Evolutionary conservation across 768 basidiomycete genomes (phyloP), one percentile per base, ranked within the genome.

Genomic region (Agaricus blazei): DNA sequence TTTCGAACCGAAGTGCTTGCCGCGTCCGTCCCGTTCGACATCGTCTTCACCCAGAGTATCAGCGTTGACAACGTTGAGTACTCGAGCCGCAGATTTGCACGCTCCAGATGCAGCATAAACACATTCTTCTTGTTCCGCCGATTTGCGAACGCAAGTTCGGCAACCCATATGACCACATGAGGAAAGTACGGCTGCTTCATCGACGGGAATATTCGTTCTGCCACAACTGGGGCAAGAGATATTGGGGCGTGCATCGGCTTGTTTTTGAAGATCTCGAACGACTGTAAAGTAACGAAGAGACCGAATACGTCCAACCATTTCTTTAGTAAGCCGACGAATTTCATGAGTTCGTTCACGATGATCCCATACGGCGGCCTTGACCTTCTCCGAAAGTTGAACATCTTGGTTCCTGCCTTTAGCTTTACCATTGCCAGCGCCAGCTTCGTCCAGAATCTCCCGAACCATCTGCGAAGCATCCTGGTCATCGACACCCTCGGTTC

Each of bases 101-200:
- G 77, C 76, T 9, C 83, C 85, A 3, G 80, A 78, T 4, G 75
- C 76, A 24, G 83, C 82, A 61, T 88, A 85, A 27, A 94, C 84
- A 62, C 93, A 97, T 63, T 88, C 85, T 65, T 93, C 90, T 48
- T 76, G 79, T 58, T 85, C 84, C 2, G 93, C 93, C 42, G 82
- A 83, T 15, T 74, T 70, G 58, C 73, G 78, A 59, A 97, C 88
- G 64, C 92, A 94, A 2, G 75, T 69, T 61, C 81, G 67, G 63
- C 92, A 94, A 3, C 94, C 93, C 64, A 82, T 85, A 66, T 98
- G 94, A 7, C 94, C 94, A 60, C 94, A 98, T 23, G 91, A 93
- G 4, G 93, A 95, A 34, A 96, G 76, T 3, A 97, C 87, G 23
- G 91, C 87, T 54, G 92, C 75, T 51, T 93, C 87, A 9, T 76